phyloP scores from a whole-genome alignment of 495 filamentous ascomycete genomes.

The Neurospora discreta region DNA sequence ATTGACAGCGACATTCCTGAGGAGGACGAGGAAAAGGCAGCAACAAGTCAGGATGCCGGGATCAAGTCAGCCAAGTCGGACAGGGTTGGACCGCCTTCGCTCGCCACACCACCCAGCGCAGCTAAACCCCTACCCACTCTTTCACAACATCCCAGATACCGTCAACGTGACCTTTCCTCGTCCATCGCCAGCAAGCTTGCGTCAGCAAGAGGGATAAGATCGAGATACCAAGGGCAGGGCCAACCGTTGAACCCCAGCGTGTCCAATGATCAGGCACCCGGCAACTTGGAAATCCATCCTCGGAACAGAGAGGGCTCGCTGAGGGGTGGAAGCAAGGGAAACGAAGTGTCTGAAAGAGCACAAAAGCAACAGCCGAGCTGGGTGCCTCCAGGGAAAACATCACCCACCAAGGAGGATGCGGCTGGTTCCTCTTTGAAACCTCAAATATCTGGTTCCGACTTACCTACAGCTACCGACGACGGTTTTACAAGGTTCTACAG shows the following conservation, averaged over 20 bases:
- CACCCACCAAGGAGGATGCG: conserved; percentile 16
- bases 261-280: conserved; percentile 63
- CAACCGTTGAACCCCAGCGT: conserved; percentile 58
- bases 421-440: conserved; percentile 13
- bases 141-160: conserved; percentile 38
- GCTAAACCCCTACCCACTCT: conserved; percentile 36
- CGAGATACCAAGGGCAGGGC: conserved; percentile 41
- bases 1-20: conserved; percentile 26
- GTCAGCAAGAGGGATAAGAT: conserved; percentile 75
- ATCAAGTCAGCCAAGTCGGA: conserved; percentile 7
- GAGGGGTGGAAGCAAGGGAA: conserved; percentile 27
- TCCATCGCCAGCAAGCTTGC: conserved; percentile 89
- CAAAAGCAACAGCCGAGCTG: conserved; percentile 30
- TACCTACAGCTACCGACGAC: conserved; percentile 45
- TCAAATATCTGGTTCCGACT: background rate
- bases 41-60: conserved; percentile 9
- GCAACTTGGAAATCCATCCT: conserved; percentile 51
- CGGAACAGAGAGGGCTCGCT: conserved; percentile 30
- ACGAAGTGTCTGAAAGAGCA: conserved; percentile 21
- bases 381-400: conserved; percentile 23
- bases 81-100: conserved; percentile 9
- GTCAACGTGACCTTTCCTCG: conserved; percentile 57
- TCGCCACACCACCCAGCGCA: conserved; percentile 15
- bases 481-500: conserved; percentile 83
- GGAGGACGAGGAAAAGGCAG: conserved; percentile 25